Evolutionary conservation across 768 basidiomycete species (phyloP), one percentile per base, ranked within the genome.

Genomic region (Russula emetica): DNA sequence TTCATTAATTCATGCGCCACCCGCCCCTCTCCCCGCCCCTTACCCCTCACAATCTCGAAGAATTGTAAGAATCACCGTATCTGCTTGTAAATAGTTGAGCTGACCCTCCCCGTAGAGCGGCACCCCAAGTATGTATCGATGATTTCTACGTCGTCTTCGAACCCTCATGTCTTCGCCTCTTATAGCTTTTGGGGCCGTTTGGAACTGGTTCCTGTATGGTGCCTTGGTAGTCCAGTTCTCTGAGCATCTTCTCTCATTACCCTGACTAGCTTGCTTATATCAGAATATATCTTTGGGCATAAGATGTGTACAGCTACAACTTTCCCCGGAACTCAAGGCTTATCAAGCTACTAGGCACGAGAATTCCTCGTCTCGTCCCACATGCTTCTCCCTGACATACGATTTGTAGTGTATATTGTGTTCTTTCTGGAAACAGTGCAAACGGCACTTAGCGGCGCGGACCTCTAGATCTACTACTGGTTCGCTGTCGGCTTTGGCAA

Each of bases 401-500:
- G n/a, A n/a, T n/a, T n/a, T n/a, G n/a, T 32, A 32, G 74, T 74
- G 0, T 71, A 71, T 55, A n/a, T 47, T 53, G 45, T 73, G 22
- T 71, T 72, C 45, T 24, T 70, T 4, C 18, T 69, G 20, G 73
- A 74, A 62, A 66, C 68, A 0, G 18, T 69, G 13, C 74, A 75
- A 55, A 67, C 68, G 1, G 58, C 62, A 13, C 66, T 75, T n/a
- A 66, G 55, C 49, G 71, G 69, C 7, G 70, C 65, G 3, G 74
- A 76, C 59, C 61, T 67, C 30, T n/a, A n/a, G n/a, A n/a, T n/a
- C n/a, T 70, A 71, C 61, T 70, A 71, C 61, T 72, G 71, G 70
- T 74, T 70, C 62, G 70, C 57, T 20, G 45, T 71, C 2, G 71
- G 73, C 20, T 74, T 72, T 36, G 74, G 74, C 5, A 70, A 75